A percentile compares a stretch with the other conserved stretches of the same genome.
phyloP scores from a whole-genome alignment of 495 filamentous ascomycete genomes.

The Durotheca rogersii region DNA sequence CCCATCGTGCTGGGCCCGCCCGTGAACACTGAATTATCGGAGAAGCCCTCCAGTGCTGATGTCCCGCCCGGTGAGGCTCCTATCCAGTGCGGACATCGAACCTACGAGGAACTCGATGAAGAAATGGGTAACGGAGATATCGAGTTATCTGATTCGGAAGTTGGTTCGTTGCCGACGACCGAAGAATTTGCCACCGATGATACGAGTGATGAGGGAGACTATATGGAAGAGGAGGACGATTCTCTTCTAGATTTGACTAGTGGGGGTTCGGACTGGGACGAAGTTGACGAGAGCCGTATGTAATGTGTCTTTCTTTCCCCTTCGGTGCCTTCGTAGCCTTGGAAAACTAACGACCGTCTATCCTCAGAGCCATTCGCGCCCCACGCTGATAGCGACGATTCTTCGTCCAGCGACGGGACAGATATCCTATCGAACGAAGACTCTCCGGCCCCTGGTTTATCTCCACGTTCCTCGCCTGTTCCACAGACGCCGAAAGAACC shows the following conservation, averaged over 20 bases:
- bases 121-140: constrained; percentile 38
- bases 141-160: constrained; percentile 34
- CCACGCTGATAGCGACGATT: constrained; percentile 9
- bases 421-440: constrained; percentile 29
- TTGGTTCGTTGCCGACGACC: constrained; percentile 31
- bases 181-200: constrained; percentile 34
- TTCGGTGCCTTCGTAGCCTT: neutral
- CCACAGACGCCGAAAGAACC: constrained; percentile 24
- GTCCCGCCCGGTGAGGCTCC: constrained; percentile 2
- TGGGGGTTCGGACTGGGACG: constrained; percentile 3
- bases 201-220: constrained; percentile 21
- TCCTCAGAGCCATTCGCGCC: constrained; percentile 4
- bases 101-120: constrained; percentile 29
- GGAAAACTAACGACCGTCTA: neutral
- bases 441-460: constrained; percentile 34
- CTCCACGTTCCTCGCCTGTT: constrained; percentile 6
- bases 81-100: constrained; percentile 21
- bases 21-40: neutral
- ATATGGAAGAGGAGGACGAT: constrained; percentile 5
- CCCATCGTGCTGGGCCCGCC: neutral
- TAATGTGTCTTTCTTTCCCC: neutral
- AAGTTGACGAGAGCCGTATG: neutral
- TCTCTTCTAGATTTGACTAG: neutral
- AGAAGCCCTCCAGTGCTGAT: neutral
- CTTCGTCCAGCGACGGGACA: constrained; percentile 24